These are phyloP conservation scores for Musa acuminata DNA, from an alignment of 176 grass and related monocot genomes.

Conservation along the genomic window DNA sequence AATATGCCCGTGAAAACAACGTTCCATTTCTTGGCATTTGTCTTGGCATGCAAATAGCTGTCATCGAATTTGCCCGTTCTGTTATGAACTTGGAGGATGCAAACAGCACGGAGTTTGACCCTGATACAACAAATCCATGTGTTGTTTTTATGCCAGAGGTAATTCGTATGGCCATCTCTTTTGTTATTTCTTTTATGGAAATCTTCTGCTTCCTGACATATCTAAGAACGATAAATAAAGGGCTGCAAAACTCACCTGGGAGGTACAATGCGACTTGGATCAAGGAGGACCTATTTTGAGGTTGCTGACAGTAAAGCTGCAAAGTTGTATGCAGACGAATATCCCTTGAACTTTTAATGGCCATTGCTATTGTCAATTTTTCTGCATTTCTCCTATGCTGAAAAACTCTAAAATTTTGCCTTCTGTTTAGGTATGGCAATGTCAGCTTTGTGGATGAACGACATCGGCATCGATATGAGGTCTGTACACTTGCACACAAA, in stretches of 20 bases:
- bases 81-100: constrained; percentile 18
- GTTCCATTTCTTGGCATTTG: constrained; percentile 22
- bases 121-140: constrained; percentile 8
- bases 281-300: constrained; percentile 78
- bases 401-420: constrained; percentile 9
- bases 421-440: constrained; percentile 59
- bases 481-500: constrained; percentile 17
- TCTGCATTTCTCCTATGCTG: constrained; percentile 4
- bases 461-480: constrained; percentile 96
- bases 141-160: constrained; percentile 23
- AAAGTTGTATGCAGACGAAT: constrained; percentile 55
- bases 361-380: not conserved
- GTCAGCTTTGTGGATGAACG: constrained; percentile 62
- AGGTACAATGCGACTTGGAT: constrained; percentile 94
- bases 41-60: constrained; percentile 21
- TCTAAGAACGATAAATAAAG: constrained; percentile 20
- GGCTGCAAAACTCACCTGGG: constrained; percentile 97
- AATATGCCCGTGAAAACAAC: constrained; percentile 18
- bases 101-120: constrained; percentile 21
- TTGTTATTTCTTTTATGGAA: not conserved
- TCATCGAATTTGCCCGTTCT: constrained; percentile 19
- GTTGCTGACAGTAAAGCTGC: constrained; percentile 54
- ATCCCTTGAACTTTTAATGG: not conserved
- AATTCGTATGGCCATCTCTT: not conserved
- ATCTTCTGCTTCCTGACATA: not conserved